phyloP scores from a whole-genome alignment of 768 basidiomycete genomes.

The Rubroboletus pulcherrimus region DNA sequence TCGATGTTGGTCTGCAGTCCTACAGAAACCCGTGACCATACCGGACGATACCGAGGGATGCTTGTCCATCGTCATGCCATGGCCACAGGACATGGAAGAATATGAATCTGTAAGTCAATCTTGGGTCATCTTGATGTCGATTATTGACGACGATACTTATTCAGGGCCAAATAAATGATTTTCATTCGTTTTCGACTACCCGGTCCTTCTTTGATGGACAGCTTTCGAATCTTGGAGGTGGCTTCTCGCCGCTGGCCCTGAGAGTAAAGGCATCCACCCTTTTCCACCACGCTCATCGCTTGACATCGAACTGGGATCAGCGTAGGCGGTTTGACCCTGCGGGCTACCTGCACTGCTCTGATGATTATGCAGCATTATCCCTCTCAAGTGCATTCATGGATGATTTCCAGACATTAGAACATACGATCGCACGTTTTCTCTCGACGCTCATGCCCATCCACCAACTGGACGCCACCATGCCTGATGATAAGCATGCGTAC shows the following conservation, averaged over 20 bases:
- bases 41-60: slow-evolving; percentile 57
- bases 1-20: slow-evolving; percentile 73
- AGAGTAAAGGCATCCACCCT: slow-evolving; percentile 76
- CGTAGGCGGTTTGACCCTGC: slow-evolving; percentile 39
- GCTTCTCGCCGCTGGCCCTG: slow-evolving; percentile 61
- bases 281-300: slow-evolving; percentile 60
- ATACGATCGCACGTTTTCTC: slow-evolving; percentile 59
- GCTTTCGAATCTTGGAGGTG: slow-evolving; percentile 43
- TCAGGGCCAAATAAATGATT: slow-evolving; percentile 56
- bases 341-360: slow-evolving; percentile 15
- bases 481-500: slow-evolving; percentile 58
- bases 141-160: slow-evolving; percentile 14
- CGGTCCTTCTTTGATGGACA: slow-evolving; percentile 61
- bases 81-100: slow-evolving; percentile 71
- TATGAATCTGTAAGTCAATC: slow-evolving; percentile 60
- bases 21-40: slow-evolving; percentile 64
- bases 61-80: slow-evolving; percentile 65
- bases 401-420: slow-evolving; percentile 59
- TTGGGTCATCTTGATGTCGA: slow-evolving; percentile 2
- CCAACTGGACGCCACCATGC: slow-evolving; percentile 52
- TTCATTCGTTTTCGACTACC: slow-evolving; percentile 54
- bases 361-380: slow-evolving; percentile 38
- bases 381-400: slow-evolving; percentile 48
- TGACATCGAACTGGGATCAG: slow-evolving; percentile 58
- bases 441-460: slow-evolving; percentile 62